Evolutionary conservation across 805 yeast species (phyloP).

Genomic region (Pichia rugopelliculosa): DNA sequence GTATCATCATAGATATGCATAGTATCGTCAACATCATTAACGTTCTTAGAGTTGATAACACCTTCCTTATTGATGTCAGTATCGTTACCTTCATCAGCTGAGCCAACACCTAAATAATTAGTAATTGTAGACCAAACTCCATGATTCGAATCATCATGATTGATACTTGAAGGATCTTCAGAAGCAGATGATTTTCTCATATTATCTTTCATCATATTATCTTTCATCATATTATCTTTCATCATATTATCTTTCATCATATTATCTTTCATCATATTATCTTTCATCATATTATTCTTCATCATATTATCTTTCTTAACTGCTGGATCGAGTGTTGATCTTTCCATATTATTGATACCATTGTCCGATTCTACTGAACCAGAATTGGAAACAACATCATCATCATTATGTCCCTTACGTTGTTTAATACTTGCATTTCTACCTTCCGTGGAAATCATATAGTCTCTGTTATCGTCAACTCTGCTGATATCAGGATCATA

Average conservation of each 20-base stretch:
- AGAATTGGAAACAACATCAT: not conserved
- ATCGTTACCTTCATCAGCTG: not conserved
- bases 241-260: not conserved
- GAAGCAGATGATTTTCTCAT: too few relatives aligned
- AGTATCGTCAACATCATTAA: not conserved
- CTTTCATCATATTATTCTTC: not conserved
- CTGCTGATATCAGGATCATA: too few relatives aligned
- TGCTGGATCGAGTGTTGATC: not conserved
- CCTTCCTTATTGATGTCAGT: not conserved
- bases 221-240: not conserved
- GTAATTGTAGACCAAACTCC: slow-evolving; percentile 4
- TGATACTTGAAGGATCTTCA: too few relatives aligned
- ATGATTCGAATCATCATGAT: not conserved
- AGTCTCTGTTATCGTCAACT: not conserved
- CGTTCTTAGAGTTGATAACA: not conserved
- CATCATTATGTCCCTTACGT: not conserved
- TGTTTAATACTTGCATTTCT: not conserved
- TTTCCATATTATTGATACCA: not conserved
- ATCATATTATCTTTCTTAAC: not conserved
- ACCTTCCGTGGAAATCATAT: not conserved
- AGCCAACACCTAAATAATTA: slow-evolving; percentile 8
- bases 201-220: not conserved
- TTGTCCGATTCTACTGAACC: not conserved
- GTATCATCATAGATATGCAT: not conserved
- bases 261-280: not conserved